Base-by-base conservation (phyloP, 1,284 basidiomycete species). In the Austroboletus rostrupii region DNA sequence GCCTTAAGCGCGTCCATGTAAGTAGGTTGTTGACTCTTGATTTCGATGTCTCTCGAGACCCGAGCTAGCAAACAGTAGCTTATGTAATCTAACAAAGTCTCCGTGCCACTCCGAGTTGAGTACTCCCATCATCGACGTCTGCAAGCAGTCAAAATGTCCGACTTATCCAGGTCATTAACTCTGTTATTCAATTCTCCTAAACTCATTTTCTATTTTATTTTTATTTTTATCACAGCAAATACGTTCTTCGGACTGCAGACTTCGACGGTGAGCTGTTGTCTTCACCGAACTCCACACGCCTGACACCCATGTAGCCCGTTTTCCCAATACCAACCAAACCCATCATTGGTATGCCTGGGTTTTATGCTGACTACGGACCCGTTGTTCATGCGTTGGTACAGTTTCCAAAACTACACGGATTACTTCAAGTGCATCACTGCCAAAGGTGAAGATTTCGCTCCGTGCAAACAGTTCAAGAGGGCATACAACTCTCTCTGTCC, bases 401-500 rank as follows among this genome's bases (percentile, higher is more conserved):
- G 87, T 72, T 92, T 87, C 85, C 95, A 97, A 76, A 95, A 94
- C 76, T 97, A 93, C 72, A 87, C 90, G 54, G 93, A 99, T 75
- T 97, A 96, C 80, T 92, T 92, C 86, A 97, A 96, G 74, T 99
- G 97, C 71, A 77, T 98, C 64, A 78, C 90, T 66, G 94, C 93
- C 62, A 98, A 97, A 78, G 97, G 97, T 59, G 96, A 99, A 65
- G 97, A 99, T 54, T 98, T 87, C 70, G 85, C 87, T 20, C 94
- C 97, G 10, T 99, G 97, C 89, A 94, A 96, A 78, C 94, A 97
- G 76, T 99, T 99, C 86, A 92, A 90, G 79, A 85, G 87, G 69
- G 91, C 92, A 33, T 99, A 93, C 81, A 82, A 92, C 78, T 94
- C 95, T 47, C 84, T 99, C 57, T 99, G 97, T 78, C 97, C 97